Evolutionary conservation across 2,329 filamentous ascomycete species (phyloP).

Genomic region (Tolypocladium tropicale): DNA sequence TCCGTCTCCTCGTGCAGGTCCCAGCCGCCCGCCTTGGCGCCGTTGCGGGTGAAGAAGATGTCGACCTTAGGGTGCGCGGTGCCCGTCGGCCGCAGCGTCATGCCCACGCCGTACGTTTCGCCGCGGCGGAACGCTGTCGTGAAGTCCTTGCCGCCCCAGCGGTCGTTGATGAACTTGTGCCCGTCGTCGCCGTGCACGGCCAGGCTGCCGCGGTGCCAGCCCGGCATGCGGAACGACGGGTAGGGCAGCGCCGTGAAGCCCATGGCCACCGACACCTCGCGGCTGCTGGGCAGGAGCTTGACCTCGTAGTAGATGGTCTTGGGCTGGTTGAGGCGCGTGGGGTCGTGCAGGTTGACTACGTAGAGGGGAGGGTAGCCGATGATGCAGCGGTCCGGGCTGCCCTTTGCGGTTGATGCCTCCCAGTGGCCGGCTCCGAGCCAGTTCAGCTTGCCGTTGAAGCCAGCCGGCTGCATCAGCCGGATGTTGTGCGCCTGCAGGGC

Average conservation of each 20-base stretch:
- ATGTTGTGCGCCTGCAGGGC: slow-evolving; percentile 43
- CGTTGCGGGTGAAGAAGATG: slow-evolving; percentile 61
- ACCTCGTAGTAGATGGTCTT: slow-evolving; percentile 66
- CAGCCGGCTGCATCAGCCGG: slow-evolving; percentile 39
- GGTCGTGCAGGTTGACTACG: slow-evolving; percentile 46
- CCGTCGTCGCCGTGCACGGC: slow-evolving; percentile 77
- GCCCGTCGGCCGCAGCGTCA: slow-evolving; percentile 41
- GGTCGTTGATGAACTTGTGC: slow-evolving; percentile 64
- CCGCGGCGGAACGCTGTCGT: slow-evolving; percentile 51
- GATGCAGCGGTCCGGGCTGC: slow-evolving; percentile 51
- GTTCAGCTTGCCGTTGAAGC: slow-evolving; percentile 35
- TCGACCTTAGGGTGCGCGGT: slow-evolving; percentile 19
- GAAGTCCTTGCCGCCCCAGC: slow-evolving; percentile 62
- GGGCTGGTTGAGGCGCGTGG: slow-evolving; percentile 28
- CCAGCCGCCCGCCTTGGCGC: slow-evolving; percentile 51
- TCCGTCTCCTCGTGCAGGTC: slow-evolving; percentile 68
- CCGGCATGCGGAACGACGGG: slow-evolving; percentile 66
- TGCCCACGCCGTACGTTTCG: slow-evolving; percentile 62
- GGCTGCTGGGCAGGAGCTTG: slow-evolving; percentile 36
- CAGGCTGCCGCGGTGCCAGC: slow-evolving; percentile 68
- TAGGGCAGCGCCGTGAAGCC: slow-evolving; percentile 68
- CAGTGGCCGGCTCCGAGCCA: slow-evolving; percentile 41
- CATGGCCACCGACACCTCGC: slow-evolving; percentile 46
- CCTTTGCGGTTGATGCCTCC: slow-evolving; percentile 28
- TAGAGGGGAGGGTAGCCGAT: slow-evolving; percentile 62